Percentiles rank a stretch among this genome's conserved stretches.
These are phyloP conservation scores for Terfezia boudieri DNA, from an alignment of 495 filamentous ascomycete species.

Conservation along the genomic window DNA sequence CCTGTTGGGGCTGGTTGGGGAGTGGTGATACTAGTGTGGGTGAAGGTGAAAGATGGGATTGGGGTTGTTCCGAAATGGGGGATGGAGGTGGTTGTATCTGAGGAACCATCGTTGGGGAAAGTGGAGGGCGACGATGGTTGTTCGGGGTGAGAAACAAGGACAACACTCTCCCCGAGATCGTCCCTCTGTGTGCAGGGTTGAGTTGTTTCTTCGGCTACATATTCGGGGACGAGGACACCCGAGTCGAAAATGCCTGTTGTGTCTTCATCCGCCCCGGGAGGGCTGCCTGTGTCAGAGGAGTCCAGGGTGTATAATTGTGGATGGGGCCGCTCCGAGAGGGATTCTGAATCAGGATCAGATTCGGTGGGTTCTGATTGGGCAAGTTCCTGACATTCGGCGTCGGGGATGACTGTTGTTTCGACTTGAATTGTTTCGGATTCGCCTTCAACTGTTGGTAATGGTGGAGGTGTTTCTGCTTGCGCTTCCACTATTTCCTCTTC, in stretches of 20 bases:
- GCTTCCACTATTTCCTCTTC: neutral
- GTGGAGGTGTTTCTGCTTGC: neutral
- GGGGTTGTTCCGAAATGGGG: neutral
- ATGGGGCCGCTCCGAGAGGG: neutral
- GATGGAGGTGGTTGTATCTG: neutral
- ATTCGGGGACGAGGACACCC: neutral
- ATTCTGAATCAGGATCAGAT: neutral
- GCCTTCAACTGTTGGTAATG: neutral
- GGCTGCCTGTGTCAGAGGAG: neutral
- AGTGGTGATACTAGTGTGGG: neutral
- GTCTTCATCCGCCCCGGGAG: neutral
- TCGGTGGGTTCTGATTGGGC: neutral
- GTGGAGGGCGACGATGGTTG: neutral
- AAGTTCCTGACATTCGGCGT: neutral
- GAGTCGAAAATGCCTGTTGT: neutral
- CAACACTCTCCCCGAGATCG: neutral
- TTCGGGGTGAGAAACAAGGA: neutral
- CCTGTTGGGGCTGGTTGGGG: neutral
- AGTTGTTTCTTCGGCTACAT: too few relatives aligned
- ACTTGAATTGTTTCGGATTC: neutral
- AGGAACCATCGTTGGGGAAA: neutral
- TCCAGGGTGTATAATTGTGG: neutral
- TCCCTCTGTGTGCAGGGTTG: neutral
- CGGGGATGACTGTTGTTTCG: neutral
- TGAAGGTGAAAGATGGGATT: neutral